A percentile compares a stretch with the other conserved stretches of the same genome.
Evolutionary conservation across 331 rosid genomes (phyloP).

Genomic region (Malus hybrid): DNA sequence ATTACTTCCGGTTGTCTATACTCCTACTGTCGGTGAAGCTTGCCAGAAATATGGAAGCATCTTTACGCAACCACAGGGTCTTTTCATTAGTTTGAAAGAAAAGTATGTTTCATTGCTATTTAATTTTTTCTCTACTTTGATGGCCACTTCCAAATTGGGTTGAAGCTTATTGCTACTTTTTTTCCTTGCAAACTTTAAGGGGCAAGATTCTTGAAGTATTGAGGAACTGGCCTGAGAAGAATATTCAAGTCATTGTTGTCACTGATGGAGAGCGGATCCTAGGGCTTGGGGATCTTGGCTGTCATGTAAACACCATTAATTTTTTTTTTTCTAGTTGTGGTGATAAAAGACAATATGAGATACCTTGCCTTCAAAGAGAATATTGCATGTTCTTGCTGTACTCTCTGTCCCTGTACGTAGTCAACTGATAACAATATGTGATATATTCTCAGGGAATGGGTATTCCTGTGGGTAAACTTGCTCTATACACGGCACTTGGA

Average conservation of each 20-base stretch:
- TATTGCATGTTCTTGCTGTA: background rate
- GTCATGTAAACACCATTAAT: constrained; percentile 52
- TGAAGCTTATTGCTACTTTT: constrained; percentile 11
- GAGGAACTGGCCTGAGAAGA: constrained; percentile 95
- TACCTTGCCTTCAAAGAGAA: background rate
- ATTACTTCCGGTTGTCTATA: constrained; percentile 89
- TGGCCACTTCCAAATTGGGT: constrained; percentile 8
- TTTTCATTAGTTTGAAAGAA: constrained; percentile 87
- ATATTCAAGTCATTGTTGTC: constrained; percentile 95
- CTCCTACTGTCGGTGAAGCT: constrained; percentile 99
- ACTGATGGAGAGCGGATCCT: constrained; percentile 95
- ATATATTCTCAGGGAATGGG: constrained; percentile 80
- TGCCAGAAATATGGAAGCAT: constrained; percentile 97
- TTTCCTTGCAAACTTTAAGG: constrained; percentile 21
- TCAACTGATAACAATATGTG: constrained; percentile 3
- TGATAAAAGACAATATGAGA: background rate
- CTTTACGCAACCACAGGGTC: constrained; percentile 78
- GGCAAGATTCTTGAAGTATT: constrained; percentile 90
- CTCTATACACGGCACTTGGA: constrained; percentile 89
- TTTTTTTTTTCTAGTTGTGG: background rate
- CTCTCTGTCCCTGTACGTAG: background rate
- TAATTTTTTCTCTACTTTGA: background rate
- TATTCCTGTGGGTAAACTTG: constrained; percentile 92
- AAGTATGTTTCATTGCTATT: constrained; percentile 47
- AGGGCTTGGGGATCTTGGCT: constrained; percentile 97